Percentiles rank a stretch among this genome's conserved stretches.
Conservation (phyloP, 129 eudicot genomes). For the Centella asiatica region DNA sequence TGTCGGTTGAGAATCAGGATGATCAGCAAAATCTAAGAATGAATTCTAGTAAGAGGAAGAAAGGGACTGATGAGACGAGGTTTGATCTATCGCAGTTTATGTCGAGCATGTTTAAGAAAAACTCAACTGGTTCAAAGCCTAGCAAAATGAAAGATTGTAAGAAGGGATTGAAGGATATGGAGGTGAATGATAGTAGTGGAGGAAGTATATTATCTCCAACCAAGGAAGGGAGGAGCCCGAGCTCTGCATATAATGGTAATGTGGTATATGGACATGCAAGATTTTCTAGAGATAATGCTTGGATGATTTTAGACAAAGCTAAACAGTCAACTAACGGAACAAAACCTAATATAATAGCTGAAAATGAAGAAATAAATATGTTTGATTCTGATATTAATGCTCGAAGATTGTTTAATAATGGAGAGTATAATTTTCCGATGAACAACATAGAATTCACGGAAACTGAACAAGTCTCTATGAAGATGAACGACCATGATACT, state of each 20-base stretch:
- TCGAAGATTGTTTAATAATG: conserved; percentile 31
- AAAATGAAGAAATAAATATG: conserved; percentile 22
- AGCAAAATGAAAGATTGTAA: conserved; percentile 36
- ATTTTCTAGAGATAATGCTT: conserved; percentile 7
- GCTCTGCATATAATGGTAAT: conserved; percentile 14
- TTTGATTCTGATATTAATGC: conserved; percentile 21
- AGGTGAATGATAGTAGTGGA: conserved; percentile 24
- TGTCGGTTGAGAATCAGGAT: conserved; percentile 35
- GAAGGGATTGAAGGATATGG: conserved; percentile 24
- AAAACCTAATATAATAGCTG: conserved; percentile 21
- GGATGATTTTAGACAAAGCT: conserved; percentile 19
- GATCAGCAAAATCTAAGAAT: conserved; percentile 23
- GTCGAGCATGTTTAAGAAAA: conserved; percentile 32
- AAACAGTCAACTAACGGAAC: conserved; percentile 11
- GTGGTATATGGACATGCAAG: neutral
- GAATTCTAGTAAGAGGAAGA: conserved; percentile 38
- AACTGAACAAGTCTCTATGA: conserved; percentile 16
- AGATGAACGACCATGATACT: conserved; percentile 16
- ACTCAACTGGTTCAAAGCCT: conserved; percentile 29
- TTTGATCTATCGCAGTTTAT: conserved; percentile 38
- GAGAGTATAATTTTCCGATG: conserved; percentile 23
- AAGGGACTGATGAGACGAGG: conserved; percentile 35
- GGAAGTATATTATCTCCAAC: conserved; percentile 32
- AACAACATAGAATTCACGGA: conserved; percentile 25
- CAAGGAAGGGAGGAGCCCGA: conserved; percentile 25